phyloP scores from a whole-genome alignment of 495 filamentous ascomycete species.

The Trichocladium uniseriatum region DNA sequence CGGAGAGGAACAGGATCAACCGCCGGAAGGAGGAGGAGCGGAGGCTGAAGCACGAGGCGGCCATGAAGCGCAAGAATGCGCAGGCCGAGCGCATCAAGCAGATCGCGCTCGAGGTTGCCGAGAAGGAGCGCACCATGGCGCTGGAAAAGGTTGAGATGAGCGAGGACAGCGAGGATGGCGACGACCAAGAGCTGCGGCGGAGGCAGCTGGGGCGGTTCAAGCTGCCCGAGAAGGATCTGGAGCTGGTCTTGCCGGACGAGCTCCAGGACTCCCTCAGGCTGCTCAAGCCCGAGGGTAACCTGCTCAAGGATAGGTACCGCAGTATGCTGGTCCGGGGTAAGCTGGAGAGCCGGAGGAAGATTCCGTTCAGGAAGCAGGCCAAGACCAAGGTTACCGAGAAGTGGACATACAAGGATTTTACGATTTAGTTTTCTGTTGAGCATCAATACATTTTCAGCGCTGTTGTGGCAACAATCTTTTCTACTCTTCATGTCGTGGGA shows the following conservation, averaged over 20 bases:
- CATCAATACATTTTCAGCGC: no score
- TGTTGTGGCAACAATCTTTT: no score
- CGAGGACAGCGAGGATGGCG: constrained; percentile 37
- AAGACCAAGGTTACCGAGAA: constrained; percentile 80
- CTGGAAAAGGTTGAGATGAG: constrained; percentile 33
- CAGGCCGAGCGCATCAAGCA: constrained; percentile 58
- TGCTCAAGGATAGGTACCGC: constrained; percentile 84
- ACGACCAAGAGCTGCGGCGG: constrained; percentile 60
- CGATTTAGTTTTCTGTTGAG: neutral
- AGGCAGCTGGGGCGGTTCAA: constrained; percentile 69
- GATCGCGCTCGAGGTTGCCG: constrained; percentile 46
- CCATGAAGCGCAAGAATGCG: constrained; percentile 57
- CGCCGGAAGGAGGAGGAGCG: constrained; percentile 79
- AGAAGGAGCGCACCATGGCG: constrained; percentile 42
- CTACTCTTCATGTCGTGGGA: no score
- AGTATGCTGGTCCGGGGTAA: constrained; percentile 82
- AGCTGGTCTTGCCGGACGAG: constrained; percentile 87
- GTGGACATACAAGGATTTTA: constrained; percentile 92
- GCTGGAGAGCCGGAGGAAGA: constrained; percentile 67
- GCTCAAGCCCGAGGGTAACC: constrained; percentile 88
- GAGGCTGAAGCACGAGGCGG: constrained; percentile 56
- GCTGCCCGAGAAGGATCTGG: constrained; percentile 68
- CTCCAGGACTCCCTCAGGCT: constrained; percentile 80
- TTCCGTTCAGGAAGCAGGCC: constrained; percentile 68
- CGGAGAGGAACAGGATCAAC: constrained; percentile 78